A percentile compares a stretch with the other conserved stretches of the same genome.
Evolutionary conservation across 2,329 filamentous ascomycete species (phyloP).

Genomic region (Aspergillus bombycis): DNA sequence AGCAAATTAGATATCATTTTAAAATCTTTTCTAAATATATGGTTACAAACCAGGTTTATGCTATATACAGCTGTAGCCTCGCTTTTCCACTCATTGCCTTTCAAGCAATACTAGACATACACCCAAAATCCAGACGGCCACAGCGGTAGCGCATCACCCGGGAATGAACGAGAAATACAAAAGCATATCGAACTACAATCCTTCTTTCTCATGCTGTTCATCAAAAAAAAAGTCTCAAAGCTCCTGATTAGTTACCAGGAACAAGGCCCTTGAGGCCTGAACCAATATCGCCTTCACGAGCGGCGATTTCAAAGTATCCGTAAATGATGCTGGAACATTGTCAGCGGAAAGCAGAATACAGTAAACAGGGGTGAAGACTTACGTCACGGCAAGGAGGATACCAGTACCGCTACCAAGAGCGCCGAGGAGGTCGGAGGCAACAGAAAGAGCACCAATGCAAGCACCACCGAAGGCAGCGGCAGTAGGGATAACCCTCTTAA

Average conservation of each 20-base stretch:
- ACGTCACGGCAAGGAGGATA: constrained; percentile 98
- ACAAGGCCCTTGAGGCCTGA: constrained; percentile 72
- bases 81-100: constrained; percentile 13
- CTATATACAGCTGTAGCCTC: constrained; percentile 33
- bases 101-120: constrained; percentile 21
- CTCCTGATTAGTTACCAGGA: constrained; percentile 45
- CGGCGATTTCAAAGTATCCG: constrained; percentile 98
- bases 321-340: constrained; percentile 81
- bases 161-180: constrained; percentile 29
- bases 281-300: constrained; percentile 92
- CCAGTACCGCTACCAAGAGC: constrained; percentile 95
- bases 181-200: constrained; percentile 28
- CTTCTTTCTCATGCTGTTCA: constrained; percentile 37
- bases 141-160: constrained; percentile 32
- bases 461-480: constrained; percentile 98
- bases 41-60: constrained; percentile 38
- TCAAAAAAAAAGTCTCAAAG: constrained; percentile 29
- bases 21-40: constrained; percentile 37
- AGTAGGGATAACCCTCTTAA: constrained; percentile 98
- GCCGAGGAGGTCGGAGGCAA: constrained; percentile 92
- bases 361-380: constrained; percentile 53
- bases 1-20: constrained; percentile 28
- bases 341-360: constrained; percentile 22
- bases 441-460: constrained; percentile 96
- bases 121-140: constrained; percentile 20